These are phyloP conservation scores for Verticillium dahliae DNA, from an alignment of 2,329 filamentous ascomycete genomes.

Conservation along the genomic window DNA sequence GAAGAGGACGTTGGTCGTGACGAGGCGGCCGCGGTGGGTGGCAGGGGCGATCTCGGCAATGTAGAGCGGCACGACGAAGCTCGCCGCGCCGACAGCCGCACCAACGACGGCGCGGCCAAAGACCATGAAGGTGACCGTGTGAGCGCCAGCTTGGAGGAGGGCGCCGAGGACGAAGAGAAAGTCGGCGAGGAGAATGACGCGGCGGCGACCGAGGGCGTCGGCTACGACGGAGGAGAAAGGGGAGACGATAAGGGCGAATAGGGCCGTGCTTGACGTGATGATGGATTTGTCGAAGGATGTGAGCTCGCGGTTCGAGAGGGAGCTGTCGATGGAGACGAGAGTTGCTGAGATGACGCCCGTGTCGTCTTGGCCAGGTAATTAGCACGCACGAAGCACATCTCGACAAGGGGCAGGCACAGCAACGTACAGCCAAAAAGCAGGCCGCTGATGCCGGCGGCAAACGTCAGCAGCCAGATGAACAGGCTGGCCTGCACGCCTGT, in stretches of 20 bases:
- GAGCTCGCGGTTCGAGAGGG: conserved; percentile 49
- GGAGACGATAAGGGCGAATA: conserved; percentile 58
- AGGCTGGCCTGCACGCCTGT: conserved; percentile 27
- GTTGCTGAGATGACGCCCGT: conserved; percentile 65
- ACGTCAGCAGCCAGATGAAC: conserved; percentile 56
- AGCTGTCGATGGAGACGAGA: conserved; percentile 55
- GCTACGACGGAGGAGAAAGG: conserved; percentile 60
- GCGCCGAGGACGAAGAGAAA: conserved; percentile 64
- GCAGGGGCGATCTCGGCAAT: conserved; percentile 82
- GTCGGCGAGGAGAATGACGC: conserved; percentile 58
- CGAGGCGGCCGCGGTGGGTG: conserved; percentile 67
- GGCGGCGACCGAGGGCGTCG: conserved; percentile 53
- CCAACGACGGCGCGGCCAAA: conserved; percentile 63
- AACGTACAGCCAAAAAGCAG: conserved; percentile 60
- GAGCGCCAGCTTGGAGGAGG: conserved; percentile 53
- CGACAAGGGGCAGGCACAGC: background rate
- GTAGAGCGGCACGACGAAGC: conserved; percentile 80
- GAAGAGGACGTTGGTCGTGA: conserved; percentile 76
- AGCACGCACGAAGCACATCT: background rate
- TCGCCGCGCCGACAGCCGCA: conserved; percentile 66
- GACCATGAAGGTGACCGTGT: conserved; percentile 58
- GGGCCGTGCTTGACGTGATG: conserved; percentile 62
- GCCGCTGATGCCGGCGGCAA: conserved; percentile 61
- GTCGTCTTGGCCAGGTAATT: conserved; percentile 39
- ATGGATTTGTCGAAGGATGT: conserved; percentile 62